Evolutionary conservation across 2,329 filamentous ascomycete genomes (phyloP).

Genomic region (Penicillium glabrum): DNA sequence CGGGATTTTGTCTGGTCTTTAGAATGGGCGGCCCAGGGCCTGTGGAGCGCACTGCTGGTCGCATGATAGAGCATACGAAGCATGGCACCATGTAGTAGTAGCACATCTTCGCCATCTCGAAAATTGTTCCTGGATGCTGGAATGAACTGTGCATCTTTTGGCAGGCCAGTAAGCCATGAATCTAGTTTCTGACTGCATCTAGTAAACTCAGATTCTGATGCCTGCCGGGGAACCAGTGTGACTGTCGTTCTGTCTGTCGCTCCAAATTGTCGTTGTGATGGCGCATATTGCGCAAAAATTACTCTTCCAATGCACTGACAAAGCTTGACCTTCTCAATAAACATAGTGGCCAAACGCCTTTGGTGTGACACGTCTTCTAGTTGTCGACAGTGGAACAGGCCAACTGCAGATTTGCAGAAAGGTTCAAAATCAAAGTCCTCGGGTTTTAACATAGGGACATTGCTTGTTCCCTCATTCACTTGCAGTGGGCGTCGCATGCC

Average conservation of each 20-base stretch:
- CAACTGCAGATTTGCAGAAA: conserved; percentile 64
- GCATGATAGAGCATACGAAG: conserved; percentile 90
- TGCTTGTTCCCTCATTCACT: conserved; percentile 86
- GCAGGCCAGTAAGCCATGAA: conserved; percentile 70
- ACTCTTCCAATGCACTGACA: conserved; percentile 84
- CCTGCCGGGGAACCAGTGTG: conserved; percentile 82
- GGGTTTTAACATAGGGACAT: conserved; percentile 81
- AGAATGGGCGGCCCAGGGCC: conserved; percentile 72
- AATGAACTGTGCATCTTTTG: conserved; percentile 67
- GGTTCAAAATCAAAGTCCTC: conserved; percentile 74
- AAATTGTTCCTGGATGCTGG: conserved; percentile 61
- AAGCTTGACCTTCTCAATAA: conserved; percentile 82
- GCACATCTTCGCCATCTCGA: conserved; percentile 47
- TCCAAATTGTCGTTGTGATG: conserved; percentile 72
- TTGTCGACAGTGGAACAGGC: conserved; percentile 66
- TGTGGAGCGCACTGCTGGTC: conserved; percentile 82
- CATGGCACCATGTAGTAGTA: conserved; percentile 72
- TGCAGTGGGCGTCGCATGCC: conserved; percentile 85
- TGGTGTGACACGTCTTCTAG: conserved; percentile 71
- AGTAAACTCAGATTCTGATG: conserved; percentile 72
- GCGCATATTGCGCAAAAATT: conserved; percentile 82
- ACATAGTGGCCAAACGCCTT: conserved; percentile 75
- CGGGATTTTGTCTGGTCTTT: conserved; percentile 42
- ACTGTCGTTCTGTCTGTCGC: conserved; percentile 68
- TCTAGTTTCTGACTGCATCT: conserved; percentile 73